Base-by-base conservation (phyloP, 169 alveolate species). In the Hepatocystis sp. region DNA sequence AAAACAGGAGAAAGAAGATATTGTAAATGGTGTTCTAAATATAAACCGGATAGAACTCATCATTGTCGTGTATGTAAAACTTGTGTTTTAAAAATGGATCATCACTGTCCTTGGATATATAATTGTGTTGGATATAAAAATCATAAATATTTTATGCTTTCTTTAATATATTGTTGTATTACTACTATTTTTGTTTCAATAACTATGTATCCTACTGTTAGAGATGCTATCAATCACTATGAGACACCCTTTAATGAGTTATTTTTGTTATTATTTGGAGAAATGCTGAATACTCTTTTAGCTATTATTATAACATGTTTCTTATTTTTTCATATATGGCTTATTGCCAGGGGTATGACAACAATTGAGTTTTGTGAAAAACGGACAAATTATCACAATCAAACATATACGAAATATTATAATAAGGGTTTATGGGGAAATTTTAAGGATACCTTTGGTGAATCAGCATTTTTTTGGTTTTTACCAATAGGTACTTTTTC, bases 81-180 rank as follows among this genome's bases (percentile, higher is more conserved):
- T 13, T 95, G 98, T 53, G 96, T 95, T 34, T 85, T 95, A 44
- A 94, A 93, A 86, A 95, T 95, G 98, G 98, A 95, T 90, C 98
- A 95, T 47, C 98, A 95, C 84, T 95, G 98, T 53, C 98, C 97
- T 13, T 95, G 98, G 98, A 94, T 93, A 60, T 88, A 90, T 90
- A 94, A 95, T 65, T 94, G 97, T 65, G 95, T 95, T 28, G 98
- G 98, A 25, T 95, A 93, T 93, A 92, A 91, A 0, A 95, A 95
- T 85, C 96, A 95, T 90, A 94, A 94, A 86, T 94, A 91, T 53
- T 94, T 95, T 85, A 88, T 91, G 86, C 90, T 95, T 23, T 64
- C 93, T 23, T 42, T 68, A 15, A 90, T 94, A 27, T 85, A 95
- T 13, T 94, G 95, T 85, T 92, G 96, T 8, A 55, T 92, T 10